A percentile compares a stretch with the other conserved stretches of the same genome.
Evolutionary conservation across 306 rosid genomes (phyloP).

Genomic region (Prunus mira): DNA sequence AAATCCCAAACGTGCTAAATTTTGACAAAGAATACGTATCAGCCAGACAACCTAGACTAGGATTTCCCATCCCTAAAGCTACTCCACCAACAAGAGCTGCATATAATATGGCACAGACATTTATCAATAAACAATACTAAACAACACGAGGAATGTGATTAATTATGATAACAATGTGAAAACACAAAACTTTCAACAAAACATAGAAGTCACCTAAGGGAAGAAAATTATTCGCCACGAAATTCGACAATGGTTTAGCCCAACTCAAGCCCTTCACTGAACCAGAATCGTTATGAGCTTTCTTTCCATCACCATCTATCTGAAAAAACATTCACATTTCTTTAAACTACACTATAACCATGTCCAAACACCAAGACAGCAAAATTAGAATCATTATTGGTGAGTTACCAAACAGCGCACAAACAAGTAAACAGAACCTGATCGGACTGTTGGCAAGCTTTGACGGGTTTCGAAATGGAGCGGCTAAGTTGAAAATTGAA

Average conservation of each 20-base stretch:
- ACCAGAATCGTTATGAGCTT: constrained; percentile 11
- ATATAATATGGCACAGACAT: constrained; percentile 18
- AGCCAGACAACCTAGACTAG: constrained; percentile 73
- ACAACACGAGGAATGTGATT: not conserved
- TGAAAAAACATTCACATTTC: constrained; percentile 27
- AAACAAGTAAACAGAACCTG: constrained; percentile 42
- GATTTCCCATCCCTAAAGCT: constrained; percentile 59
- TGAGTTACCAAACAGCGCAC: constrained; percentile 9
- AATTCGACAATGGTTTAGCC: constrained; percentile 51
- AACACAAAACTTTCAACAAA: not conserved
- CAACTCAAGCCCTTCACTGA: constrained; percentile 37
- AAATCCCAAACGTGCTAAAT: constrained; percentile 75
- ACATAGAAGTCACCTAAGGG: constrained; percentile 54
- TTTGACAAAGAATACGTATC: constrained; percentile 71
- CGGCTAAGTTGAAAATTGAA: constrained; percentile 13
- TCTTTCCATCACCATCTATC: constrained; percentile 49
- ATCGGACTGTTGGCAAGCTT: constrained; percentile 44
- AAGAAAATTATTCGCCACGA: constrained; percentile 61
- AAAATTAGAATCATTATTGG: not conserved
- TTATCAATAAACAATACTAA: not conserved
- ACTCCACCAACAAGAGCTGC: constrained; percentile 71
- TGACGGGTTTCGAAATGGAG: constrained; percentile 26
- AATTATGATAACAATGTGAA: not conserved
- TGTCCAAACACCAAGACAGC: not conserved
- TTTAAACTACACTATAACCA: not conserved